A percentile compares a stretch with the other conserved stretches of the same genome.
Conservation (phyloP, 768 basidiomycete species). For the Termitomyces sp. region DNA sequence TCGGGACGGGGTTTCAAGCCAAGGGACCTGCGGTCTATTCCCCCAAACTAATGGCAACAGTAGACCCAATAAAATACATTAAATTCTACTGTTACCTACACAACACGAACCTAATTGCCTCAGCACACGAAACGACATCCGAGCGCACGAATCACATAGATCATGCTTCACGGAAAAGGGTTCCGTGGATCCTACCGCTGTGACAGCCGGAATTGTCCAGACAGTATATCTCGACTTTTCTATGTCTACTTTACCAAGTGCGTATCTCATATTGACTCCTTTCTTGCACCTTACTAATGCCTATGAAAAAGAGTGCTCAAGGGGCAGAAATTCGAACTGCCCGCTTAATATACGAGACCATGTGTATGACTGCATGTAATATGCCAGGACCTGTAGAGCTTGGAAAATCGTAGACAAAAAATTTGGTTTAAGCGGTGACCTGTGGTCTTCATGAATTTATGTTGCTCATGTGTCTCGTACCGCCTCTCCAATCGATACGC, state of each 20-base stretch:
- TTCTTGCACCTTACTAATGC: not conserved
- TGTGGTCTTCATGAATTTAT: not conserved
- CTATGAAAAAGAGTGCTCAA: constrained; percentile 68
- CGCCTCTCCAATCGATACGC: too few species aligned
- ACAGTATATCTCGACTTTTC: constrained; percentile 99
- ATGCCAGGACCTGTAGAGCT: constrained; percentile 9
- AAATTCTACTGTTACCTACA: too few species aligned
- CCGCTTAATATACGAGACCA: constrained; percentile 51
- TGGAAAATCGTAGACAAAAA: not conserved
- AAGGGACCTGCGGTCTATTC: too few species aligned
- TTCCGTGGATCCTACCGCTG: constrained; percentile 88
- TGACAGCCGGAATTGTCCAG: constrained; percentile 92
- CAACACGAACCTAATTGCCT: too few species aligned
- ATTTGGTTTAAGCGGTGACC: not conserved
- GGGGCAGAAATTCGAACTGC: constrained; percentile 92
- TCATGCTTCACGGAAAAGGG: constrained; percentile 56
- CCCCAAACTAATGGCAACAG: too few species aligned
- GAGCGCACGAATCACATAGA: too few species aligned
- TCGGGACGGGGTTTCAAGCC: too few species aligned
- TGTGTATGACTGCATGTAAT: constrained; percentile 19
- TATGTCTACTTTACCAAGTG: constrained; percentile 81
- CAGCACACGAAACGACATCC: too few species aligned
- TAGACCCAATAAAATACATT: too few species aligned
- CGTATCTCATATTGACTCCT: constrained; percentile 16
- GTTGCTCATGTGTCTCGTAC: not conserved